A percentile compares a stretch with the other conserved stretches of the same genome.
Conservation (phyloP, 495 filamentous ascomycete species). For the Xylaria castorea region DNA sequence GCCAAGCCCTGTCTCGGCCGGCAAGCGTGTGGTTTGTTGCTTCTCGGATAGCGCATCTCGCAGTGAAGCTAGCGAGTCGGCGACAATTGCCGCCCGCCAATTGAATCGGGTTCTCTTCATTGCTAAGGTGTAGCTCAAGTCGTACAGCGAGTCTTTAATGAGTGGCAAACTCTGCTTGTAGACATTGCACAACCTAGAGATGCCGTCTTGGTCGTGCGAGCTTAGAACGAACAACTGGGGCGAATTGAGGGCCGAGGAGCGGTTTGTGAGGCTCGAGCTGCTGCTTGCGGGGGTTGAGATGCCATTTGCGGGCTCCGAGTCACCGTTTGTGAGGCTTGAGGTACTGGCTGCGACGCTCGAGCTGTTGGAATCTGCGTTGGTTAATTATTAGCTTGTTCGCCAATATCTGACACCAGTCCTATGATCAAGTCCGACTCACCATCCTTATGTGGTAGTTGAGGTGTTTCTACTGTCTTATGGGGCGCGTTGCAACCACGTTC, state of each 20-base stretch:
- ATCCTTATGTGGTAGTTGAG: background rate
- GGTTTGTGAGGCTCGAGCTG: background rate
- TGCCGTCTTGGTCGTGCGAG: constrained; percentile 7
- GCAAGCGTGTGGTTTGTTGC: background rate
- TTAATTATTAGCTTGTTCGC: background rate
- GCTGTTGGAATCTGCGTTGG: background rate
- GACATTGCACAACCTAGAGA: constrained; percentile 1
- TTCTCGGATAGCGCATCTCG: constrained; percentile 9
- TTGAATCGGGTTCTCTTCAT: constrained; percentile 4
- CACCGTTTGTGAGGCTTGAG: background rate
- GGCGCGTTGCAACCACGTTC: background rate
- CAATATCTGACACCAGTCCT: background rate
- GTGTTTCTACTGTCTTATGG: background rate
- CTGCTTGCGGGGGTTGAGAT: background rate
- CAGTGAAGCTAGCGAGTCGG: constrained; percentile 2
- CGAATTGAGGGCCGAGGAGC: background rate
- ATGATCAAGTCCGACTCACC: background rate
- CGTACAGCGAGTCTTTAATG: constrained; percentile 5
- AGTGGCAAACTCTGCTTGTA: constrained; percentile 1
- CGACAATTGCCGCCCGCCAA: background rate
- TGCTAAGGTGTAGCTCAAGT: constrained; percentile 3
- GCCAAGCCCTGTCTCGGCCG: constrained; percentile 16
- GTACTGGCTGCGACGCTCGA: background rate
- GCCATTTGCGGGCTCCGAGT: background rate
- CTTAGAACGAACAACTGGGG: constrained; percentile 3